Base-by-base conservation (phyloP, 1,284 basidiomycete species). In the Cutaneotrichosporon sp. region DNA sequence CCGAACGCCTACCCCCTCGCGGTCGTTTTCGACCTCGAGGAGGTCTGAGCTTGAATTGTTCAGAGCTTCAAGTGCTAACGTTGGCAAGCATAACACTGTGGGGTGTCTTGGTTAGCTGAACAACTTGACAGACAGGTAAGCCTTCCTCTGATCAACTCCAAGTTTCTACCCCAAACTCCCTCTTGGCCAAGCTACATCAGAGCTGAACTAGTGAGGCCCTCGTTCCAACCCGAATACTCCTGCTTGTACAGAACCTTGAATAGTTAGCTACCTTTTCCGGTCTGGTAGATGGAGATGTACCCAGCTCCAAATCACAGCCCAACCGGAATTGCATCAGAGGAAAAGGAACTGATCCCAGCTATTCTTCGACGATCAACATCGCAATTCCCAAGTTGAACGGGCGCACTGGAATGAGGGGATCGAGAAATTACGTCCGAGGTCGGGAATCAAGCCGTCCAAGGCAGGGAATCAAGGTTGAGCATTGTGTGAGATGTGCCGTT, bases 21-120 rank as follows among this genome's bases (percentile, higher is more conserved):
- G 31, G 81, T 92, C 13, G 90, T 89, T 0, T 92, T 93, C 74
- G 91, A 94, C 72, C 80, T 93, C 26, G 91, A 93, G 89, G 93
- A 75, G 67, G 86, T 83, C 30, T n/a, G 42, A 4, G 42, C 16
- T n/a, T 46, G 16, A 5, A 14, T 46, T n/a, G n/a, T n/a, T n/a
- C n/a, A n/a, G n/a, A n/a, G n/a, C n/a, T n/a, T n/a, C n/a, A n/a
- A n/a, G n/a, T n/a, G n/a, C n/a, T n/a, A n/a, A n/a, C n/a, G n/a
- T n/a, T n/a, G n/a, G n/a, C n/a, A n/a, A n/a, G n/a, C n/a, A n/a
- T n/a, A n/a, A n/a, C n/a, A n/a, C n/a, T n/a, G n/a, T n/a, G n/a
- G n/a, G n/a, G n/a, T n/a, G n/a, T n/a, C n/a, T n/a, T n/a, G 78
- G 86, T 57, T 82, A 83, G 1, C 61, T 87, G 26, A 90, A 90